Evolutionary conservation across 1,139 yeast genomes (phyloP).

Genomic region (Candida sanyaensis): DNA sequence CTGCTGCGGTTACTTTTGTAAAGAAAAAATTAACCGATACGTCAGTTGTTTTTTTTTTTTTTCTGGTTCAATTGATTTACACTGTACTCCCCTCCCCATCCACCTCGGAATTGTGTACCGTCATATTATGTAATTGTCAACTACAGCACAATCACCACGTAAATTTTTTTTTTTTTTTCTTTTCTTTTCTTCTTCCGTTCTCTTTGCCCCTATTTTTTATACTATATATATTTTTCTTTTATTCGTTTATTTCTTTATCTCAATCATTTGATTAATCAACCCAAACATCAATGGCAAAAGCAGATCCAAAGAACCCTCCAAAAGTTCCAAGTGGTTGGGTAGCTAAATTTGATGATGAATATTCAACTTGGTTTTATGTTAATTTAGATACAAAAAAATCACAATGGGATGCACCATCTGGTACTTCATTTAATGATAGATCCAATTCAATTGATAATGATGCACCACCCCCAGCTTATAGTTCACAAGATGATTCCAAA

Average conservation of each 20-base stretch:
- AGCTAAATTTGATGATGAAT: constrained; percentile 81
- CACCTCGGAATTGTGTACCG: no score
- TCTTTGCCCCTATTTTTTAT: neutral
- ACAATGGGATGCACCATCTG: constrained; percentile 88
- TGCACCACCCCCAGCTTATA: constrained; percentile 36
- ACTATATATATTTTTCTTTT: neutral
- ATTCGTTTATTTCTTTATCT: neutral
- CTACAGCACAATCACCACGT: no score
- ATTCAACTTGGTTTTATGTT: constrained; percentile 78
- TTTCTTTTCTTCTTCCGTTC: neutral
- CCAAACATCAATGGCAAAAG: constrained; percentile 10
- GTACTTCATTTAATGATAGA: constrained; percentile 41
- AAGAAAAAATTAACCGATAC: no score
- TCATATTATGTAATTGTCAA: no score
- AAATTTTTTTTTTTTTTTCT: neutral
- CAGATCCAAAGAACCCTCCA: constrained; percentile 44
- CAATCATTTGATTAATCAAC: neutral
- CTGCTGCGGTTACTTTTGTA: no score
- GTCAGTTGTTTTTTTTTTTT: no score
- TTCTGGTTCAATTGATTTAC: no score
- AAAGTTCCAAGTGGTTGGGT: constrained; percentile 80
- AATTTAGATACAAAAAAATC: constrained; percentile 70
- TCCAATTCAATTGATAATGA: constrained; percentile 8
- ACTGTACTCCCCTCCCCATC: no score
- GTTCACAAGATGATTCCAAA: constrained; percentile 21